Conservation (phyloP, 2,329 filamentous ascomycete species). For the Colletotrichum melonis region DNA sequence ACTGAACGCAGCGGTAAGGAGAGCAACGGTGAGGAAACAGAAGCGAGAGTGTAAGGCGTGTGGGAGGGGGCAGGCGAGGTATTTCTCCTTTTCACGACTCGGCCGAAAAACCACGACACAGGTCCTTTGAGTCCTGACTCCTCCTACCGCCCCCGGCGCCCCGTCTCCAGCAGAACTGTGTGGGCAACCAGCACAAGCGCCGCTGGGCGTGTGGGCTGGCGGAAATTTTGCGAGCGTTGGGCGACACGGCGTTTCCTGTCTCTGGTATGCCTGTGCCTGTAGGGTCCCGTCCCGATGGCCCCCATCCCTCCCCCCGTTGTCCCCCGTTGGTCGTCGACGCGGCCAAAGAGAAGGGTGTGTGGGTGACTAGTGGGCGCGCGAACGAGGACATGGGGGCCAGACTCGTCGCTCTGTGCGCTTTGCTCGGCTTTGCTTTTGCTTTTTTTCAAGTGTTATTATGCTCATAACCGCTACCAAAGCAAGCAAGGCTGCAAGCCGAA, state of each 20-base stretch:
- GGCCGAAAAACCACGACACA: slow-evolving; percentile 9
- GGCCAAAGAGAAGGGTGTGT: slow-evolving; percentile 1
- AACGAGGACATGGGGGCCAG: slow-evolving; percentile 22
- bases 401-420: neutral
- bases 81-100: slow-evolving; percentile 33
- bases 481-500: neutral
- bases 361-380: slow-evolving; percentile 1
- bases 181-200: slow-evolving; percentile 10
- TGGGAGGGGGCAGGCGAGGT: slow-evolving; percentile 30
- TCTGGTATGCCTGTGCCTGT: slow-evolving; percentile 10
- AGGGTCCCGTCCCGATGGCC: neutral
- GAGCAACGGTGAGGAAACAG: slow-evolving; percentile 15
- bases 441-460: slow-evolving; percentile 11
- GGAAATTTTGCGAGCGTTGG: slow-evolving; percentile 28
- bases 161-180: neutral
- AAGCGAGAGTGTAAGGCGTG: neutral
- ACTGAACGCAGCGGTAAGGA: slow-evolving; percentile 25
- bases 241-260: slow-evolving; percentile 26
- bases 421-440: slow-evolving; percentile 7
- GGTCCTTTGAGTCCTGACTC: neutral
- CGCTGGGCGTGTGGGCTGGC: slow-evolving; percentile 22
- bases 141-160: neutral
- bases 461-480: slow-evolving; percentile 4
- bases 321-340: slow-evolving; percentile 18
- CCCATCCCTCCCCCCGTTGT: neutral